Evolutionary conservation across 2,329 filamentous ascomycete genomes (phyloP).

Genomic region (Geosmithia morbida): DNA sequence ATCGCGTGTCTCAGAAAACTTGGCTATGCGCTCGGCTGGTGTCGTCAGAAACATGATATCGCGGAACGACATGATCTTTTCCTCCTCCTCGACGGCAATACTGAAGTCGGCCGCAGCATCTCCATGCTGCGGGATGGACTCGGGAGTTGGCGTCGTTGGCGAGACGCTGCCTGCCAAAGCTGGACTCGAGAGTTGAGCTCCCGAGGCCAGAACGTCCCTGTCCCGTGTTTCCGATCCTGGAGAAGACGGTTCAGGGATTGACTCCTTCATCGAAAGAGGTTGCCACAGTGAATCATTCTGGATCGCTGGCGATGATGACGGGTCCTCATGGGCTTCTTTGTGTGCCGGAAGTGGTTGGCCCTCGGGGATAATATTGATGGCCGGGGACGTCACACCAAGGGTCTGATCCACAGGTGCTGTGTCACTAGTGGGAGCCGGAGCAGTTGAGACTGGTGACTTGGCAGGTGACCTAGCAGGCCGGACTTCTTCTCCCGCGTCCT

Average conservation of each 20-base stretch:
- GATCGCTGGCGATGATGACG: no score
- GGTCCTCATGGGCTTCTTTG: no score
- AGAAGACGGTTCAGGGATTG: constrained; percentile 24
- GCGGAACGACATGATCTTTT: constrained; percentile 44
- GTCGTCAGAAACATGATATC: constrained; percentile 62
- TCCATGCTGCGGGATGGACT: background rate
- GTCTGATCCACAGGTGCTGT: background rate
- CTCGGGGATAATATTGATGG: background rate
- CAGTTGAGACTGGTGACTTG: background rate
- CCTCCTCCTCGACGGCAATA: background rate
- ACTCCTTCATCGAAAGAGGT: background rate
- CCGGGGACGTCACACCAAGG: background rate
- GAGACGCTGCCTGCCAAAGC: background rate
- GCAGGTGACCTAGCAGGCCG: background rate
- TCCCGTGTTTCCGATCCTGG: constrained; percentile 24
- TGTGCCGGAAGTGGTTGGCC: no score
- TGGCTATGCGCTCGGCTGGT: constrained; percentile 53
- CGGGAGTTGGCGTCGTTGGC: background rate
- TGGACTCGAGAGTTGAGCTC: background rate
- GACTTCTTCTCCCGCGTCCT: constrained; percentile 10
- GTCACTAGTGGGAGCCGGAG: background rate
- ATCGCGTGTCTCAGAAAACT: constrained; percentile 57
- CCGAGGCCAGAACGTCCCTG: background rate
- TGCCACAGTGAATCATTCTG: background rate
- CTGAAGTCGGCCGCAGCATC: background rate